Evolutionary conservation across 257 asterid genomes (phyloP).

Genomic region (Lavandula angustifolia): DNA sequence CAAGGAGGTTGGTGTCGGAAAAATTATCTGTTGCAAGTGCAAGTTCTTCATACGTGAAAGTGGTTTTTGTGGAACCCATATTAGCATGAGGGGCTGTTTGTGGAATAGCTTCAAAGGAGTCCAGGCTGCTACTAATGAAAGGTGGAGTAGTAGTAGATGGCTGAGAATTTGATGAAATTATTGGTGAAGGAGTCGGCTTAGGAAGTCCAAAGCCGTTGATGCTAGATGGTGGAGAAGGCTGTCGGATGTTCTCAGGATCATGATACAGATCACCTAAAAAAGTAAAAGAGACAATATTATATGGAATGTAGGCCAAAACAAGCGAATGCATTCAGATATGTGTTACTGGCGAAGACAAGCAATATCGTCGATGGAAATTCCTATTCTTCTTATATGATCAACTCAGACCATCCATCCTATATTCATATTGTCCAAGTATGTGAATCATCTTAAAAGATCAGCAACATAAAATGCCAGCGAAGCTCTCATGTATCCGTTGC

Average conservation of each 20-base stretch:
- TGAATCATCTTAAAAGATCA: conserved; percentile 9
- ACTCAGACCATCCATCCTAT: not conserved
- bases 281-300: conserved; percentile 12
- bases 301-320: conserved; percentile 15
- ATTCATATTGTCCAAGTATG: not conserved
- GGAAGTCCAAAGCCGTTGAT: conserved; percentile 30
- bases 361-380: conserved; percentile 6
- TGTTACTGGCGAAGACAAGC: conserved; percentile 18
- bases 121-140: conserved; percentile 46
- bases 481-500: conserved; percentile 10
- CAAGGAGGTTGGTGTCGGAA: conserved; percentile 63
- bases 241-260: conserved; percentile 43
- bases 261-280: conserved; percentile 43
- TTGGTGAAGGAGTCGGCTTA: conserved; percentile 38
- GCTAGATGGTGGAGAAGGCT: conserved; percentile 37
- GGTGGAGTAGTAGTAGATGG: conserved; percentile 42
- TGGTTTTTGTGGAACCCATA: conserved; percentile 41
- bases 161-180: conserved; percentile 36
- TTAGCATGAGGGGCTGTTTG: conserved; percentile 32
- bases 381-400: not conserved
- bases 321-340: conserved; percentile 22
- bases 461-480: conserved; percentile 6
- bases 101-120: conserved; percentile 37
- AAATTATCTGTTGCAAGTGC: conserved; percentile 66
- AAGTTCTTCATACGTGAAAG: conserved; percentile 77